Base-by-base conservation (phyloP, 2,329 filamentous ascomycete genomes). In the Periglandula ipomoeae region DNA sequence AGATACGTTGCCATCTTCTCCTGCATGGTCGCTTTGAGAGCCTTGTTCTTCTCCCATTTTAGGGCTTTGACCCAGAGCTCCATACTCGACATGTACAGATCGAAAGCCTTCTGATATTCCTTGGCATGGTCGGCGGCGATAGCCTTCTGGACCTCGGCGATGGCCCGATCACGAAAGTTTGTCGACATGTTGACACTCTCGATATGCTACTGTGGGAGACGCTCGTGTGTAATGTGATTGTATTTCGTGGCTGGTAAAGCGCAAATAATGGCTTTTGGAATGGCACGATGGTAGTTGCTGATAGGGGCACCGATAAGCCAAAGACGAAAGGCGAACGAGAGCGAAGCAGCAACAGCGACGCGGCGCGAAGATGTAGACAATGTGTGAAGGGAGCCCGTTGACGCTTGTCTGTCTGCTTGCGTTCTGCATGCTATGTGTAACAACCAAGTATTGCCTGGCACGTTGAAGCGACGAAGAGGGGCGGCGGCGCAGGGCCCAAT, bases 31-130 rank as follows among this genome's bases (percentile, higher is more conserved):
- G 94, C 89, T 75, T 97, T 97, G 55, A 89, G 90, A 60, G 90
- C 91, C 55, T 87, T 83, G 72, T 96, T 97, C 79, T 97, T 98
- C 74, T 98, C 93, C 91, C 91, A 98, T 76, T 98, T 98, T 52
- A 98, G 78, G 30, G 93, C 93, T 53, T 97, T 86, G 87, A 98
- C 95, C 76, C 97, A 98, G 50, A 97, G 82, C 71, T 98, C 91
- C 59, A 98, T 86, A 46, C 91, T 85, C 58, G 89, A 84, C 74
- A 95, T 96, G 79, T 98, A 98, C 54, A 86, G 78, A 65, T 95
- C 87, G 68, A 97, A 97, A 49, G 93, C 93, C 69, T 94, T 91
- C 61, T 96, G 89, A 71, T 98, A 98, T 65, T 97, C 89, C 65
- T 89, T 90, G 41, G 87, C 86, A 57, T 91, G 95, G 73, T 98